A percentile compares a stretch with the other conserved stretches of the same genome.
phyloP scores from a whole-genome alignment of 768 basidiomycete genomes.

The Lentinula boryana region DNA sequence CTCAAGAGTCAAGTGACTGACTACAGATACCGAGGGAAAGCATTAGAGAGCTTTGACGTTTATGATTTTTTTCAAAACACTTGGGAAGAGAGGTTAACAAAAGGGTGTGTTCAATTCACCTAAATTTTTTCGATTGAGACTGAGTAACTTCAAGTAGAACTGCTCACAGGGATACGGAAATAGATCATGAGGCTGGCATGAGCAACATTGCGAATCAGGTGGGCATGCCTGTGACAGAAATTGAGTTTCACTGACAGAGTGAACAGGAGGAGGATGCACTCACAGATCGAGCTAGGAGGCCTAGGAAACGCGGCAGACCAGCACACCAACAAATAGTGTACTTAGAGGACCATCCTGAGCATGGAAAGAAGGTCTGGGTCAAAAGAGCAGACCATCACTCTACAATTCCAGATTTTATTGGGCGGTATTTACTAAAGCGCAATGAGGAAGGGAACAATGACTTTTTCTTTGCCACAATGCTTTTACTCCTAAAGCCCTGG shows the following conservation, averaged over 20 bases:
- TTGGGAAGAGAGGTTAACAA: constrained; percentile 16
- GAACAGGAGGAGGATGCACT: neutral
- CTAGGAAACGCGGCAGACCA: constrained; percentile 4
- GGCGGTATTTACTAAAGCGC: constrained; percentile 23
- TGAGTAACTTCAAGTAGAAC: too few species aligned
- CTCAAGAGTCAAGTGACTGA: constrained; percentile 19
- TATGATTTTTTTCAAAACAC: constrained; percentile 24
- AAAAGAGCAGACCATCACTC: constrained; percentile 19
- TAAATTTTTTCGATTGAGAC: neutral
- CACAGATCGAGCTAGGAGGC: neutral
- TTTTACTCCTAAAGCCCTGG: constrained; percentile 35
- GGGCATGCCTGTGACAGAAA: too few species aligned
- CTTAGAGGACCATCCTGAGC: neutral
- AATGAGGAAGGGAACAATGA: constrained; percentile 16
- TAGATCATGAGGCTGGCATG: too few species aligned
- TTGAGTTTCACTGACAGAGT: neutral
- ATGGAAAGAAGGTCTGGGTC: constrained; percentile 7
- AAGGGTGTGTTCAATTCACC: neutral
- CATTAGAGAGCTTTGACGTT: constrained; percentile 12
- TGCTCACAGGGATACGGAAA: too few species aligned
- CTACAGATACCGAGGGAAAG: constrained; percentile 18
- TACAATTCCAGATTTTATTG: constrained; percentile 30
- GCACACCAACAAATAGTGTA: constrained; percentile 12
- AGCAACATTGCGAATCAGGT: too few species aligned
- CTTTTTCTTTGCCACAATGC: constrained; percentile 30